These are phyloP conservation scores for Theileria sp. DNA, from an alignment of 169 alveolate species.

Conservation along the genomic window DNA sequence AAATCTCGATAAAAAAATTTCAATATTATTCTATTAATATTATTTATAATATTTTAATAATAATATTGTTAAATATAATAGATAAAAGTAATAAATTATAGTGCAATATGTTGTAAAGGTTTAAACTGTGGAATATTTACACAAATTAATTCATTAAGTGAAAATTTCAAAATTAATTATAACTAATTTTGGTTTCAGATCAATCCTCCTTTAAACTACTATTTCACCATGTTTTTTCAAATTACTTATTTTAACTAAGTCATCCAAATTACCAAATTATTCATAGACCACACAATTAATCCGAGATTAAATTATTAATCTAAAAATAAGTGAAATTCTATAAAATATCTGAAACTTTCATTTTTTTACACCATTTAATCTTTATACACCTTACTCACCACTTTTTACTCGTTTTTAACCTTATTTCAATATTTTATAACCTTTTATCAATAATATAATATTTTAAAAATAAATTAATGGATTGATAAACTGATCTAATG, in stretches of 20 bases:
- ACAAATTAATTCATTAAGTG: neutral
- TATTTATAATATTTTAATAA: too few relatives aligned
- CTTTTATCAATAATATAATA: neutral
- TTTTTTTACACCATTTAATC: neutral
- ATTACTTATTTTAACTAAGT: neutral
- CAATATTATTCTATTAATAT: too few relatives aligned
- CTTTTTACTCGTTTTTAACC: neutral
- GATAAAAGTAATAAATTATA: too few relatives aligned
- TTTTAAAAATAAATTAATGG: neutral
- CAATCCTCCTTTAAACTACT: neutral
- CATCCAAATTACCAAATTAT: neutral
- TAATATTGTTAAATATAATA: neutral
- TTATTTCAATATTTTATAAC: neutral
- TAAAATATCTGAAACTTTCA: neutral
- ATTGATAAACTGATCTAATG: neutral
- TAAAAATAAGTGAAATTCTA: neutral
- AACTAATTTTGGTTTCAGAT: neutral
- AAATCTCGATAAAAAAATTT: neutral
- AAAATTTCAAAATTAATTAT: too few relatives aligned
- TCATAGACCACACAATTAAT: neutral
- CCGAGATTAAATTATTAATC: too few relatives aligned
- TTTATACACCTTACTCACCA: neutral
- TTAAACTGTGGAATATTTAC: neutral
- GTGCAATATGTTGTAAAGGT: neutral
- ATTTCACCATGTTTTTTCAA: neutral